Evolutionary conservation across 306 rosid species (phyloP).

Genomic region (Rosa persica): DNA sequence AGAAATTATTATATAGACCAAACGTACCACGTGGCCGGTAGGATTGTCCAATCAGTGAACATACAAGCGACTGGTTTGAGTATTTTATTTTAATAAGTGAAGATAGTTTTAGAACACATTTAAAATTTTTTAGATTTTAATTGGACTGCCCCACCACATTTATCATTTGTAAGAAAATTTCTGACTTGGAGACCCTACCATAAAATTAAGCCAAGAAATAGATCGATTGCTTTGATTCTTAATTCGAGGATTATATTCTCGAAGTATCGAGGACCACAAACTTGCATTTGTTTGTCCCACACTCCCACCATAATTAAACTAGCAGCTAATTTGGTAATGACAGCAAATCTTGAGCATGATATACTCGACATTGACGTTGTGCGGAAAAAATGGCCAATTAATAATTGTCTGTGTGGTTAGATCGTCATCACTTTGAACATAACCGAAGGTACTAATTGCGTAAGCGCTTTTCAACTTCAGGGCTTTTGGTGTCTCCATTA

Average conservation of each 20-base stretch:
- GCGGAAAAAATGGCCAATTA: slow-evolving; percentile 27
- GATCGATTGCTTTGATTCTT: not conserved
- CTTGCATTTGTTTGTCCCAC: not conserved
- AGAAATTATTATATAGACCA: too few relatives aligned
- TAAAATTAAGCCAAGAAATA: not conserved
- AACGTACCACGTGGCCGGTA: too few relatives aligned
- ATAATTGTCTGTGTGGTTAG: slow-evolving; percentile 17
- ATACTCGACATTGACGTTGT: slow-evolving; percentile 27
- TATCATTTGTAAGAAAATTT: too few relatives aligned
- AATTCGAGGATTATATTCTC: slow-evolving; percentile 25
- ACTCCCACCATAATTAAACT: slow-evolving; percentile 19
- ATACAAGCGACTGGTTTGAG: too few relatives aligned
- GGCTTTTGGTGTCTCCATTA: slow-evolving; percentile 36
- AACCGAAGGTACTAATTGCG: slow-evolving; percentile 24
- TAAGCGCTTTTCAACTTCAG: slow-evolving; percentile 41
- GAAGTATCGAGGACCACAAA: slow-evolving; percentile 28
- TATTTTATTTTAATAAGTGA: too few relatives aligned
- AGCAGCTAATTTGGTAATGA: slow-evolving; percentile 34
- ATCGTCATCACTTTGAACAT: slow-evolving; percentile 40
- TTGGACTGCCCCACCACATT: too few relatives aligned
- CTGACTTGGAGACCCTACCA: not conserved
- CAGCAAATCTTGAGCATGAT: slow-evolving; percentile 28
- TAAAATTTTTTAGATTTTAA: too few relatives aligned
- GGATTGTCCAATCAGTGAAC: too few relatives aligned
- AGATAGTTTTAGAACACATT: too few relatives aligned